Evolutionary conservation across 2,329 filamentous ascomycete genomes (phyloP).

Genomic region (Blumeria hordei): DNA sequence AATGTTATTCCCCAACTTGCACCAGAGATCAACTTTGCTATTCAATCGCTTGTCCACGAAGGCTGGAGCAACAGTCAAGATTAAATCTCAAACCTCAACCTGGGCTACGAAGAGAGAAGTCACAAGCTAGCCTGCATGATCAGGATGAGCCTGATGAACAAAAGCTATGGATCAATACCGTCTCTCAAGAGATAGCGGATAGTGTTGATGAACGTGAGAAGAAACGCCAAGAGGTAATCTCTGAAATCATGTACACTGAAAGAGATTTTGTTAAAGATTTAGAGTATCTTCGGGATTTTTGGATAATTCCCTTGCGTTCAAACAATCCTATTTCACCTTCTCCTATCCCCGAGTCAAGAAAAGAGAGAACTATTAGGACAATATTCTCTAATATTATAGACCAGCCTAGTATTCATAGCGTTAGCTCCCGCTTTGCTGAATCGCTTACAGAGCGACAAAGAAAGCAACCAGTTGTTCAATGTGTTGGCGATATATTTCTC

Average conservation of each 20-base stretch:
- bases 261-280: conserved; percentile 97
- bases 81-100: conserved; percentile 84
- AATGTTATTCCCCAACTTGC: conserved; percentile 95
- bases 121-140: conserved; percentile 52
- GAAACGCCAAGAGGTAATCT: conserved; percentile 95
- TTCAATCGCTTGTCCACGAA: conserved; percentile 84
- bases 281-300: conserved; percentile 93
- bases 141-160: conserved; percentile 83
- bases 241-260: conserved; percentile 95
- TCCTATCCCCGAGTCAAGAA: conserved; percentile 66
- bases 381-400: conserved; percentile 95
- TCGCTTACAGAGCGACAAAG: conserved; percentile 78
- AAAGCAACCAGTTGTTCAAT: conserved; percentile 66
- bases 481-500: conserved; percentile 82
- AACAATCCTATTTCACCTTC: conserved; percentile 39
- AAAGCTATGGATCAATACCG: conserved; percentile 97
- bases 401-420: conserved; percentile 52
- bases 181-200: conserved; percentile 83
- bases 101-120: conserved; percentile 43
- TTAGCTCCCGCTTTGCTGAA: conserved; percentile 74
- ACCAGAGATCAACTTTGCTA: conserved; percentile 90
- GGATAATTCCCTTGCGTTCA: conserved; percentile 77
- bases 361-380: conserved; percentile 75
- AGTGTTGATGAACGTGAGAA: conserved; percentile 76
- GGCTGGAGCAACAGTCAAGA: conserved; percentile 82